Percentiles rank a stretch among this genome's conserved stretches.
Conservation (phyloP, 768 basidiomycete species). For the Porpolomopsis calyptriformis region DNA sequence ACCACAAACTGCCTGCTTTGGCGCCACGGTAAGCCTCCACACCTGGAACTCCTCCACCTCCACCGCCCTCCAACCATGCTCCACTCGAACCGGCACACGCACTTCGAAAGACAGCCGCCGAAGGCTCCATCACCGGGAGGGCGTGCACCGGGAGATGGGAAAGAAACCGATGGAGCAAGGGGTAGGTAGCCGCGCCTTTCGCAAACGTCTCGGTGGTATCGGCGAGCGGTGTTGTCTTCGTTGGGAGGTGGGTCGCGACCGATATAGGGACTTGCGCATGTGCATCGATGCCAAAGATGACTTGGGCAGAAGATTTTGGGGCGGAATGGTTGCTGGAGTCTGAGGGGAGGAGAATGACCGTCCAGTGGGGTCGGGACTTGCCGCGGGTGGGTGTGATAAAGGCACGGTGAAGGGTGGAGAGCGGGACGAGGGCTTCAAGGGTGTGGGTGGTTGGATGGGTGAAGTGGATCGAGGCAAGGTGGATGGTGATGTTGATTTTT, state of each 20-base stretch:
- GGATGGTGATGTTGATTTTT: conserved; percentile 58
- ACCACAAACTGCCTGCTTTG: conserved; percentile 64
- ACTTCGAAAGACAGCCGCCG: conserved; percentile 44
- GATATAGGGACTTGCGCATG: conserved; percentile 34
- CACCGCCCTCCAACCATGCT: conserved; percentile 23
- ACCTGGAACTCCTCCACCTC: conserved; percentile 42
- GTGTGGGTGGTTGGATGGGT: conserved; percentile 38
- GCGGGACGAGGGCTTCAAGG: conserved; percentile 40
- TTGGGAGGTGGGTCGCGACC: conserved; percentile 23
- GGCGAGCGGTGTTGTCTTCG: conserved; percentile 14
- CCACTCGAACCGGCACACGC: conserved; percentile 26
- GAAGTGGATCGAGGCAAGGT: conserved; percentile 41
- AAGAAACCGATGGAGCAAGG: conserved; percentile 43
- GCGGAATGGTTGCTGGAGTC: conserved; percentile 39
- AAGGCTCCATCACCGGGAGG: conserved; percentile 37
- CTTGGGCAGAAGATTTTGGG: conserved; percentile 34
- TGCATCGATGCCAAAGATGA: conserved; percentile 68
- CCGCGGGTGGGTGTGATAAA: conserved; percentile 70
- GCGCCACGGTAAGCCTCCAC: conserved; percentile 64
- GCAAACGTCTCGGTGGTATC: conserved; percentile 21
- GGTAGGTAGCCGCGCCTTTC: conserved; percentile 46
- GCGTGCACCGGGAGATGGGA: conserved; percentile 24
- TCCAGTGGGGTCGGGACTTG: conserved; percentile 64
- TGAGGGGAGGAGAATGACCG: conserved; percentile 49
- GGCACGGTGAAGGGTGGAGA: conserved; percentile 41